Evolutionary conservation across 176 grass and related monocot species (phyloP).

Genomic region (Oryza longistaminata): DNA sequence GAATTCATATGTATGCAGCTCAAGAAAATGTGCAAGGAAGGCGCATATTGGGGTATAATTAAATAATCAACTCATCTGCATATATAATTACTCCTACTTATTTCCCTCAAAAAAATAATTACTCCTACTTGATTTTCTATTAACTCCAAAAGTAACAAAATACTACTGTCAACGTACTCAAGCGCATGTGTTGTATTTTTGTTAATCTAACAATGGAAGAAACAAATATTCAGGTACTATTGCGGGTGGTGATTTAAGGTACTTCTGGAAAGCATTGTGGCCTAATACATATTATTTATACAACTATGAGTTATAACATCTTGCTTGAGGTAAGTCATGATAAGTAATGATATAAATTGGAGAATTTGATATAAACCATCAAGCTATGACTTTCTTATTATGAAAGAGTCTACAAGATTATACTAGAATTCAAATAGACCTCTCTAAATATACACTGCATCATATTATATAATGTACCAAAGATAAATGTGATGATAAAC

Average conservation of each 20-base stretch:
- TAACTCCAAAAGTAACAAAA: too few relatives aligned
- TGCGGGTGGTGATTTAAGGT: constrained; percentile 96
- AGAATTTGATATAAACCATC: not conserved
- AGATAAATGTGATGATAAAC: not conserved
- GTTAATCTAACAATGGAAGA: too few relatives aligned
- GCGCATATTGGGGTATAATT: too few relatives aligned
- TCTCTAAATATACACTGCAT: not conserved
- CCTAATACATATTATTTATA: not conserved
- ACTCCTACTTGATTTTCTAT: too few relatives aligned
- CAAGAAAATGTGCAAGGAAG: too few relatives aligned
- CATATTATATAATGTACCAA: not conserved
- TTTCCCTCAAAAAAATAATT: too few relatives aligned
- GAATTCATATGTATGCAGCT: too few relatives aligned
- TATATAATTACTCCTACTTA: too few relatives aligned
- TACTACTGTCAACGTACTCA: too few relatives aligned
- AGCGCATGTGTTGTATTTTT: too few relatives aligned
- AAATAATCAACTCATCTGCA: too few relatives aligned
- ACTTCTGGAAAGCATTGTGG: not conserved
- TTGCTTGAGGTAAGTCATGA: not conserved
- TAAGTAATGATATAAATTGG: not conserved
- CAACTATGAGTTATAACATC: not conserved
- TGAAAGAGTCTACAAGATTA: not conserved
- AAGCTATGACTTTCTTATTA: not conserved
- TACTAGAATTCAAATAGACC: not conserved
- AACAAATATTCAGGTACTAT: too few relatives aligned